Evolutionary conservation across 192 early-diverging fungal species (phyloP).

Genomic region (Phycomyces blakesleeanus): DNA sequence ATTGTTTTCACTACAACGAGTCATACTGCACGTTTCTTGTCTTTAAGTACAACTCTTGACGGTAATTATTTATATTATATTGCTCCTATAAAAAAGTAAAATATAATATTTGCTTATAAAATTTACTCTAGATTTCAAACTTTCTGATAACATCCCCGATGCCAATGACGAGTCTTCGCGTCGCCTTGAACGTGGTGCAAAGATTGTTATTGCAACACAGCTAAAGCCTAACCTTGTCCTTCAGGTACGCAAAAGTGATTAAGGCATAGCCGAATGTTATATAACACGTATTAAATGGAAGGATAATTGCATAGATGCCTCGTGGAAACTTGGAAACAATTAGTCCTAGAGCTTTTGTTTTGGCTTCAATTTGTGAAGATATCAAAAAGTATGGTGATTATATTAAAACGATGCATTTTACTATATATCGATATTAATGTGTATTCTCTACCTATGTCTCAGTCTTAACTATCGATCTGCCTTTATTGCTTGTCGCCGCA

Average conservation of each 20-base stretch:
- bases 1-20: conserved; percentile 83
- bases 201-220: conserved; percentile 77
- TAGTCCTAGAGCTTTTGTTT: conserved; percentile 82
- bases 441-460: background rate
- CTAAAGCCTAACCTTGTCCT: conserved; percentile 63
- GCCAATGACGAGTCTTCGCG: conserved; percentile 66
- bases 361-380: conserved; percentile 62
- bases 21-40: conserved; percentile 75
- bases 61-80: conserved; percentile 17
- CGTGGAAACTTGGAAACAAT: conserved; percentile 96
- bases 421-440: background rate
- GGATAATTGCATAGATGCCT: conserved; percentile 75
- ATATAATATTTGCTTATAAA: too few species aligned
- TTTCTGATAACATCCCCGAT: conserved; percentile 40
- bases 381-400: conserved; percentile 43
- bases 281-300: background rate
- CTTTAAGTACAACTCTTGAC: conserved; percentile 35
- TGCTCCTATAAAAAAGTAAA: too few species aligned
- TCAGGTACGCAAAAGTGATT: conserved; percentile 46
- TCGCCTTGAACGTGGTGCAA: conserved; percentile 88
- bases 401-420: background rate
- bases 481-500: conserved; percentile 77
- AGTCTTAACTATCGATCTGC: conserved; percentile 72
- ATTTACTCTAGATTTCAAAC: conserved; percentile 33
- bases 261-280: background rate